A percentile compares a stretch with the other conserved stretches of the same genome.
These are phyloP conservation scores for Sisymbrium altissimum DNA, from an alignment of 345 rosid species.

Conservation along the genomic window DNA sequence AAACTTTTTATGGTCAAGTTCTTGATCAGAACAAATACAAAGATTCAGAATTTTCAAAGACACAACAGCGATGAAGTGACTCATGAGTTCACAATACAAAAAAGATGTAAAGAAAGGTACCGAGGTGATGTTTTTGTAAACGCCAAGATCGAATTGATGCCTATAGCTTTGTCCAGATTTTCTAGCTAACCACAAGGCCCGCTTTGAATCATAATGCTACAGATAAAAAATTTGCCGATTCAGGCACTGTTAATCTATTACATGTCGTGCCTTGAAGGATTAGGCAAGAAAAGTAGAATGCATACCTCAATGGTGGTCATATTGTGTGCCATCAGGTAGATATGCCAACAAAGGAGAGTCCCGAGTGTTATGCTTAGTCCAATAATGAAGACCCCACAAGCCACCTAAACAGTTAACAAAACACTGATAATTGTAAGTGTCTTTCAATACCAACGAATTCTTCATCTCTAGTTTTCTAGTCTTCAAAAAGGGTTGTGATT, in stretches of 20 bases:
- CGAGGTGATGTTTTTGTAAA: constrained; percentile 59
- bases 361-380: constrained; percentile 51
- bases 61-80: background rate
- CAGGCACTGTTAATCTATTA: background rate
- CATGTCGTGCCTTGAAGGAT: background rate
- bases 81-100: background rate
- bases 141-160: constrained; percentile 58
- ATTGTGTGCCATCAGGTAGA: constrained; percentile 63
- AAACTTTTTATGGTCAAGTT: constrained; percentile 4
- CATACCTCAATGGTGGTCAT: constrained; percentile 86
- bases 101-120: constrained; percentile 40
- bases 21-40: background rate
- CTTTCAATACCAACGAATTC: background rate
- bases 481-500: background rate
- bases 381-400: constrained; percentile 45
- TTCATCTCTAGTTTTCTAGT: background rate
- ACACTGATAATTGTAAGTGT: background rate
- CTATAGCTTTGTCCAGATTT: constrained; percentile 77
- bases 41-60: background rate
- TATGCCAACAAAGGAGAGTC: constrained; percentile 77
- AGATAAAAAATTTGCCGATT: constrained; percentile 9
- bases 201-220: constrained; percentile 66
- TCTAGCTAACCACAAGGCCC: constrained; percentile 74
- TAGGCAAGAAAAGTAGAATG: background rate
- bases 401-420: constrained; percentile 35